Base-by-base conservation (phyloP, 257 asterid genomes). In the Anisodus acutangulus region DNA sequence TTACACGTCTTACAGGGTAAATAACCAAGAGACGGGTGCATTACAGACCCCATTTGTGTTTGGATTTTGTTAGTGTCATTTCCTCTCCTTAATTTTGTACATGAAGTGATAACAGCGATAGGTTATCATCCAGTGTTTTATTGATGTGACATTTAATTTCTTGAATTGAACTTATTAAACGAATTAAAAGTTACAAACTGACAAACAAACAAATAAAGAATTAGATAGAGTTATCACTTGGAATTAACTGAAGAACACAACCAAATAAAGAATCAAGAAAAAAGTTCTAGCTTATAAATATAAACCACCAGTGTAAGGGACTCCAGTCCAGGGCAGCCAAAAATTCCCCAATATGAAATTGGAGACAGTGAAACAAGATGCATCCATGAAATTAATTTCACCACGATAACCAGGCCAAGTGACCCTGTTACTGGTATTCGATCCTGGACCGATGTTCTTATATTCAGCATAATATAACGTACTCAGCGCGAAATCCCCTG, bases 271-370 rank as follows among this genome's bases (percentile, higher is more conserved):
- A 11, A 19, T 45, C 16, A 4, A 10, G 2, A 49, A 74, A 45
- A 47, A 8, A 63, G 8, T 3, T 47, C 11, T 47, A n/a, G 81
- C 62, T 49, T 74, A 74, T 49, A 59, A 59, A 62, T 80, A 64
- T 35, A 82, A 55, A 70, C 84, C 39, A 66, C 53, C 62, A 1
- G 12, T 78, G 45, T 37, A 84, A 31, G 86, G 83, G 4, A 84
- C 78, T 53, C 83, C 86, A 2, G 83, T 74, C 67, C 81, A 47
- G 9, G 54, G 83, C 69, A 78, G 58, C 83, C 86, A 78, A 78
- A 17, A 60, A 78, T 78, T 9, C 19, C 86, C 83, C 2, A 17
- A 0, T 67, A 84, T 78, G 37, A 84, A 78, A 58, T 78, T 51
- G 17, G 57, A 17, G 54, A 79, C 69, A 6, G 86, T 63, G 83